Base-by-base conservation (phyloP, 495 filamentous ascomycete species). In the Apodospora peruviana region DNA sequence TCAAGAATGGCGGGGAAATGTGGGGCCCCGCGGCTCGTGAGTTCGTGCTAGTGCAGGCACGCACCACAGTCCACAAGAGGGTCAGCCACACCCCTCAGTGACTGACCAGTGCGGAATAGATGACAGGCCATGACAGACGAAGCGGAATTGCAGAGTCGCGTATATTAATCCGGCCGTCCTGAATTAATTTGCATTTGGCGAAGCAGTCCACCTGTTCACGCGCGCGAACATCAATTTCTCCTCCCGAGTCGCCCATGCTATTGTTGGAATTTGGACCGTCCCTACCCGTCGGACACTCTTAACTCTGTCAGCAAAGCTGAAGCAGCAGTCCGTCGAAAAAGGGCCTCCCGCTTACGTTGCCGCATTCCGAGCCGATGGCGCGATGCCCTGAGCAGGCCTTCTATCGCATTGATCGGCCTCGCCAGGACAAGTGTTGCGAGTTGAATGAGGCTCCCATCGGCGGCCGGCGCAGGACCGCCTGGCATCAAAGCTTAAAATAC, bases 111-210 rank as follows among this genome's bases (percentile, higher is more conserved):
- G n/a, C n/a, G n/a, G n/a, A n/a, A n/a, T n/a, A n/a, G n/a, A n/a
- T n/a, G n/a, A n/a, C n/a, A n/a, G n/a, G n/a, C n/a, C n/a, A n/a
- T n/a, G n/a, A n/a, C n/a, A n/a, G n/a, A n/a, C n/a, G n/a, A n/a
- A 9, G 17, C 32, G 36, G 45, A 45, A 48, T 47, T 25, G 58
- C 60, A 64, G 60, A 60, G 57, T 52, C 46, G 51, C 37, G 41
- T 55, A 66, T 58, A 57, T 60, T 64, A 58, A 57, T 38, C 51
- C 49, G 50, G 52, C 57, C 55, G 51, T 56, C 36, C 43, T 45
- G 51, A 51, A 40, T 64, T 58, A 62, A 61, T 61, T 61, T 63
- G 45, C 60, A 61, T 61, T 61, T 63, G 45, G 49, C 47, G 46
- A 55, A 21, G 14, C 55, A 40, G 47, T 56, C 51, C 37, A 49